Evolutionary conservation across 805 yeast genomes (phyloP), one percentile per base, ranked within the genome.

Genomic region (Priceomyces medius): DNA sequence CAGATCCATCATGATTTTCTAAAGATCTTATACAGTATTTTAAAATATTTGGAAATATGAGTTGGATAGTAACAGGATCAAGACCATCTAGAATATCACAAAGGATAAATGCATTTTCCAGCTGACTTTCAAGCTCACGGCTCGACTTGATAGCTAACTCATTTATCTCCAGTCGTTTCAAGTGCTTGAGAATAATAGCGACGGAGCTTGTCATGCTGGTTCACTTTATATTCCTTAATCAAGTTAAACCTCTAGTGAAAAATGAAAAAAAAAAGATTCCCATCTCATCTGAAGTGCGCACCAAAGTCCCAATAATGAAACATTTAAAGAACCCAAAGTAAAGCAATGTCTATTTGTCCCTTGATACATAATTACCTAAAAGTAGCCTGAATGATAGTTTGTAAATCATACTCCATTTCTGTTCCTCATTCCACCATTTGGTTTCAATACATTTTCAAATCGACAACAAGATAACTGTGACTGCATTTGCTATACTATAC

Each of bases 71-170:
- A 4, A 40, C 42, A 2, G 41, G 38, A 31, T 56, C 55, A 14
- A 58, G 47, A 6, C 47, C 56, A 12, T 54, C 57, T 13, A 62
- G 38, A 7, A 64, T 44, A 20, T 64, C 68, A 46, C 55, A 53
- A 27, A 65, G 51, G 10, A 55, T 51, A 4, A 31, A 40, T 3
- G 56, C 38, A 31, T 51, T 50, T 3, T 51, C 59, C 3, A 48
- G 42, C 16, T 45, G 37, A 16, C 42, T 43, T 3, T 35, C 33
- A 10, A 62, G 44, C 10, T 46, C 46, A 9, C 37, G 19, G 1
- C 63, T 50, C 13, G 63, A 43, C 9, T 42, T 46, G 4, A 45
- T 33, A 2, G 58, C 61, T 20, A 64, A 43, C 20, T 50, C 59
- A 7, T 38, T 40, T 39, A 54, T 50, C 23, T 53, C 51, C 3